These are phyloP conservation scores for Pyricularia sp. DNA, from an alignment of 2,329 filamentous ascomycete genomes.

Conservation along the genomic window DNA sequence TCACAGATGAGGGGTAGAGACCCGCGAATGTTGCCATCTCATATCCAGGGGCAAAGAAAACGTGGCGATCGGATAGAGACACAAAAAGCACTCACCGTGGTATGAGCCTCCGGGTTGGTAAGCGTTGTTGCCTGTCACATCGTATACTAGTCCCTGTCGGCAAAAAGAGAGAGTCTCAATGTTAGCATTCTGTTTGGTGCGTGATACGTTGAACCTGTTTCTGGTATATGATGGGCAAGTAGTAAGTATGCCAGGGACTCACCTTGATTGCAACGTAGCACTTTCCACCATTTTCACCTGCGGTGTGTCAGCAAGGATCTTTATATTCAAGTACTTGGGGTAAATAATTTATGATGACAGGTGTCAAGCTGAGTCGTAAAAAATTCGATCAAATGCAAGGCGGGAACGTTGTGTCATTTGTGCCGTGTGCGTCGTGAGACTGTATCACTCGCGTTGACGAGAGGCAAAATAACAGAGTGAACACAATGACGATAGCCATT, in stretches of 20 bases:
- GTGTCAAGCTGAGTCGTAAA: neutral
- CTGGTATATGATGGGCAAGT: neutral
- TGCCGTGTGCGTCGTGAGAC: neutral
- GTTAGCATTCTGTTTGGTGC: neutral
- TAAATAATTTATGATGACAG: neutral
- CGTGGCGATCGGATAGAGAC: neutral
- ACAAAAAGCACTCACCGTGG: slow-evolving; percentile 50
- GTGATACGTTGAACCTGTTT: neutral
- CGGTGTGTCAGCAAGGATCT: neutral
- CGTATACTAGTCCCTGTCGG: slow-evolving; percentile 79
- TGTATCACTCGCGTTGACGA: neutral
- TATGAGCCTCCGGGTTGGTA: slow-evolving; percentile 81
- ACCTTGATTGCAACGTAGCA: slow-evolving; percentile 65
- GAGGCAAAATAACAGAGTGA: neutral
- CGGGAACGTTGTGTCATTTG: neutral
- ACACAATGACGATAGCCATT: neutral
- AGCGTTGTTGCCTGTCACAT: slow-evolving; percentile 81
- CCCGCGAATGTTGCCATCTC: neutral
- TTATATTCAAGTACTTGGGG: neutral
- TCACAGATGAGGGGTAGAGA: neutral
- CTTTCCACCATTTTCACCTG: slow-evolving; percentile 55
- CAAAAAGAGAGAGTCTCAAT: neutral
- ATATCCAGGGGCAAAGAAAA: neutral
- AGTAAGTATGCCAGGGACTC: neutral
- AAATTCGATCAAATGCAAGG: neutral